These are phyloP conservation scores for Kwoniella sp. DNA, from an alignment of 768 basidiomycete species.

Conservation along the genomic window DNA sequence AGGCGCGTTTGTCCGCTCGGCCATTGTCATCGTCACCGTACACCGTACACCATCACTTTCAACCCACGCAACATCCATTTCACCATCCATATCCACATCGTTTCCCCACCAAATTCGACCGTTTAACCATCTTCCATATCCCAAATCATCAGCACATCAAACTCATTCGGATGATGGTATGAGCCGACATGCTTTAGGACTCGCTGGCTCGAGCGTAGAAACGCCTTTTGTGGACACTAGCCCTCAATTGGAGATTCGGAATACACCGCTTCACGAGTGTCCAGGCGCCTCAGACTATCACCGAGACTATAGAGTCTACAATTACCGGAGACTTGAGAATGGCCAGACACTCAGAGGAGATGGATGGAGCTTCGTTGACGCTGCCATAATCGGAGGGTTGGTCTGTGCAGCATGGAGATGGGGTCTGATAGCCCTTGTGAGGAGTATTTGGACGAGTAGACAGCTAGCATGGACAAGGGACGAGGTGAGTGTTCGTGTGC, in stretches of 20 bases:
- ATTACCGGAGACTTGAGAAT: conserved; percentile 15
- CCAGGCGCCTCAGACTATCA: too few species aligned
- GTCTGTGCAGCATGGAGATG: not conserved
- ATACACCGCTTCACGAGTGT: too few species aligned
- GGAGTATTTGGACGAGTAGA: not conserved
- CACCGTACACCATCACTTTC: too few species aligned
- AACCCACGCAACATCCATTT: not conserved
- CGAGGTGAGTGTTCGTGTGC: not conserved
- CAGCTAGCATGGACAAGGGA: not conserved
- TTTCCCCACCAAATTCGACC: not conserved
- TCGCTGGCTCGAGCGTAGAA: not conserved
- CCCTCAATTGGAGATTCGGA: conserved; percentile 20
- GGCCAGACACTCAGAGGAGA: conserved; percentile 33
- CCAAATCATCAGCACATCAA: not conserved
- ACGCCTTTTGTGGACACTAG: not conserved
- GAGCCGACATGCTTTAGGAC: not conserved
- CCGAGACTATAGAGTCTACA: conserved; percentile 36
- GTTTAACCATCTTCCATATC: not conserved
- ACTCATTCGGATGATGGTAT: not conserved
- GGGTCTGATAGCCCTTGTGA: not conserved
- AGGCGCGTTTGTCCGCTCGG: not conserved
- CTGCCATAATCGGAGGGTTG: not conserved
- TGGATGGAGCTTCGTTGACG: conserved; percentile 27
- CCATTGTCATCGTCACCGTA: too few species aligned
- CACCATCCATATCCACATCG: not conserved